Evolutionary conservation across 768 basidiomycete species (phyloP).

Genomic region (Kwoniella mangroviensis): DNA sequence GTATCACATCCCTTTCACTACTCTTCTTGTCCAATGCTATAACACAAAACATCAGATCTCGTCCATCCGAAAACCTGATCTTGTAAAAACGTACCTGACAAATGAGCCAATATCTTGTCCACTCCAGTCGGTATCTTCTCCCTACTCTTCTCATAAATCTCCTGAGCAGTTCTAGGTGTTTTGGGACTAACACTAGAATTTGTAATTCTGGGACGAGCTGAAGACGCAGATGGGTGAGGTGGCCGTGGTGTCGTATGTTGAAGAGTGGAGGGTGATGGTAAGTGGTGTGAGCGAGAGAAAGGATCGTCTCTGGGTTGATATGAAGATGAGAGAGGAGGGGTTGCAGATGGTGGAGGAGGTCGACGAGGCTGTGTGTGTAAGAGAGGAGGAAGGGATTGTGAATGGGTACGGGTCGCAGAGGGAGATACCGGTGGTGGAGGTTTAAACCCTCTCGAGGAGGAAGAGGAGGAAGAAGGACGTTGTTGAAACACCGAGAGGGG

Average conservation of each 20-base stretch:
- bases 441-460: not conserved
- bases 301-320: not conserved
- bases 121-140: slow-evolving; percentile 1
- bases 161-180: slow-evolving; percentile 8
- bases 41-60: too few relatives aligned
- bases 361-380: not conserved
- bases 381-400: not conserved
- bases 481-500: not conserved
- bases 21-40: not conserved
- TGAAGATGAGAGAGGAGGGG: not conserved
- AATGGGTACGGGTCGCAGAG: not conserved
- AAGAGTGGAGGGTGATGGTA: not conserved
- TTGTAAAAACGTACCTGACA: not conserved
- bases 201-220: not conserved
- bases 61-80: not conserved
- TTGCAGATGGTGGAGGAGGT: not conserved
- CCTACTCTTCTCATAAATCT: slow-evolving; percentile 8
- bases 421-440: not conserved
- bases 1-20: not conserved
- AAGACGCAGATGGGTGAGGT: not conserved
- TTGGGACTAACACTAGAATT: not conserved
- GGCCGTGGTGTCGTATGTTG: not conserved
- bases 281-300: slow-evolving; percentile 1
- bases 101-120: slow-evolving; percentile 11
- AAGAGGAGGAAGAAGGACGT: not conserved